Percentiles rank a stretch among this genome's conserved stretches.
phyloP scores from a whole-genome alignment of 2,329 filamentous ascomycete genomes.

The Aspergillus sergii region DNA sequence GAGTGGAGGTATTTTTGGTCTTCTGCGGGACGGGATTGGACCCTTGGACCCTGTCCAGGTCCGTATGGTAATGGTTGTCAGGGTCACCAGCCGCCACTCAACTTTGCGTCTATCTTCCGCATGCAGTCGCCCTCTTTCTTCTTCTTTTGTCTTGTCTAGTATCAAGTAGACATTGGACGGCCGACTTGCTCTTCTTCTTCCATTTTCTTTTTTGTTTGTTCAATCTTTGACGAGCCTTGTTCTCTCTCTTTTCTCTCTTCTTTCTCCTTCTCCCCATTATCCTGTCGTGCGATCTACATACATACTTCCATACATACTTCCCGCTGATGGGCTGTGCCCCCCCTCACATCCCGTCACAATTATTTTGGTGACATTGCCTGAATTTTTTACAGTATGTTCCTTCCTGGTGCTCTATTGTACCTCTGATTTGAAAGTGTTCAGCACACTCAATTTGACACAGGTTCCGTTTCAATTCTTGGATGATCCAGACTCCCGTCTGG shows the following conservation, averaged over 20 bases:
- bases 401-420: not conserved
- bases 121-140: conserved; percentile 10
- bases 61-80: conserved; percentile 17
- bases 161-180: not conserved
- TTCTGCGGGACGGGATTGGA: not conserved
- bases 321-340: not conserved
- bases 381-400: not conserved
- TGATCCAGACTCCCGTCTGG: not conserved
- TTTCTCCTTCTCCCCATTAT: not conserved
- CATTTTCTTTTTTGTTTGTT: not conserved
- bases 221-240: not conserved
- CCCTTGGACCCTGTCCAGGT: not conserved
- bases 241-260: not conserved
- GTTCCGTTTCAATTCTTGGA: not conserved
- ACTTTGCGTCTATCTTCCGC: conserved; percentile 5
- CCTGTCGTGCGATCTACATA: not conserved
- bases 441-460: not conserved
- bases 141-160: not conserved
- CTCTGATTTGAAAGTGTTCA: not conserved
- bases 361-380: not conserved
- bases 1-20: not conserved
- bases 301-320: not conserved
- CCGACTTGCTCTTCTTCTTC: not conserved
- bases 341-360: not conserved
- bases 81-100: conserved; percentile 24